These are phyloP conservation scores for Debaryomyces castellii DNA, from an alignment of 805 yeast genomes.

Conservation along the genomic window DNA sequence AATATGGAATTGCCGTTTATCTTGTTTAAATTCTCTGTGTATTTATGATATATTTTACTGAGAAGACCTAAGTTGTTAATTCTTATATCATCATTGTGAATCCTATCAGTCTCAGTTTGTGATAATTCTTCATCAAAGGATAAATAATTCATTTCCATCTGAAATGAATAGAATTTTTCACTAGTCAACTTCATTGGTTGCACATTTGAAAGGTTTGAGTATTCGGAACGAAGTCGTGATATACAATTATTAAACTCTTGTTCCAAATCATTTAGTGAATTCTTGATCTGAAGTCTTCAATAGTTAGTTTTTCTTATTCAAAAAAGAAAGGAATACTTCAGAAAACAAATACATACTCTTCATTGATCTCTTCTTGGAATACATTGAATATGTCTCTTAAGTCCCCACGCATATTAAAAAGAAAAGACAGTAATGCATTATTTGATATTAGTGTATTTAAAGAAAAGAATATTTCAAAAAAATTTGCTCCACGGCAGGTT, in stretches of 20 bases:
- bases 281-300: constrained; percentile 5
- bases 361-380: constrained; percentile 7
- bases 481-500: constrained; percentile 44
- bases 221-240: constrained; percentile 11
- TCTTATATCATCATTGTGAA: background rate
- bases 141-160: background rate
- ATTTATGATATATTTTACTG: constrained; percentile 1
- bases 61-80: constrained; percentile 6
- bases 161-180: background rate
- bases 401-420: background rate
- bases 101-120: background rate
- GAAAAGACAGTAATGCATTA: background rate
- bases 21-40: constrained; percentile 4
- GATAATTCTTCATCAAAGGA: background rate
- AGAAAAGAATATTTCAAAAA: too few relatives aligned
- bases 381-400: constrained; percentile 2
- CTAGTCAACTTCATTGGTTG: constrained; percentile 10
- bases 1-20: constrained; percentile 12
- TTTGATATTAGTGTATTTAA: too few relatives aligned
- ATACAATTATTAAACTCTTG: constrained; percentile 10
- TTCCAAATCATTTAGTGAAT: constrained; percentile 11
- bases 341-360: constrained; percentile 5
- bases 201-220: constrained; percentile 7
- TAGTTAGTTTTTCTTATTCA: constrained; percentile 2
- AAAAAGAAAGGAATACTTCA: too few relatives aligned